Evolutionary conservation across 179 eudicot species (phyloP).

Genomic region (Silene vulgaris): DNA sequence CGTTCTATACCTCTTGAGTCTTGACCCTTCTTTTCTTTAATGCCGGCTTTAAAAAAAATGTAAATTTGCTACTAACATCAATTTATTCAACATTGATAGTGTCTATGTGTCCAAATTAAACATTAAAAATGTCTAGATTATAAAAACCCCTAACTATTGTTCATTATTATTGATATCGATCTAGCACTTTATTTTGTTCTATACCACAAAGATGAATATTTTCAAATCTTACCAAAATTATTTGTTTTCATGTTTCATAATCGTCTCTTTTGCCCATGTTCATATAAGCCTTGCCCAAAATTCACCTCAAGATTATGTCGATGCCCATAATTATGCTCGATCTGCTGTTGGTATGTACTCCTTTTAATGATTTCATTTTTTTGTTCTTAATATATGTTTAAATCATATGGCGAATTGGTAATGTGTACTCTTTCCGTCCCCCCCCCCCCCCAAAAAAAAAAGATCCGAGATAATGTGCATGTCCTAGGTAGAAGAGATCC

Average conservation of each 20-base stretch:
- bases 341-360: slow-evolving; percentile 27
- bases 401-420: no score
- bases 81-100: not conserved
- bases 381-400: no score
- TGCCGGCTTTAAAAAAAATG: not conserved
- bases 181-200: not conserved
- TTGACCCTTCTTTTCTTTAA: not conserved
- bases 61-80: no score
- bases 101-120: not conserved
- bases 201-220: slow-evolving; percentile 3
- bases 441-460: no score
- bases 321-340: slow-evolving; percentile 37
- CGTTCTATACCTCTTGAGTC: not conserved
- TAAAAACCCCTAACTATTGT: not conserved
- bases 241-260: not conserved
- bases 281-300: slow-evolving; percentile 32
- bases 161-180: not conserved
- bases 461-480: no score
- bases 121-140: not conserved
- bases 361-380: no score
- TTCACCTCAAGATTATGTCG: slow-evolving; percentile 32
- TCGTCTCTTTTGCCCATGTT: not conserved
- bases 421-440: no score
- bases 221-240: not conserved
- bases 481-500: no score